A percentile compares a stretch with the other conserved stretches of the same genome.
Conservation (phyloP, 208 protist genomes). For the Endotrypanum monterogeii region DNA sequence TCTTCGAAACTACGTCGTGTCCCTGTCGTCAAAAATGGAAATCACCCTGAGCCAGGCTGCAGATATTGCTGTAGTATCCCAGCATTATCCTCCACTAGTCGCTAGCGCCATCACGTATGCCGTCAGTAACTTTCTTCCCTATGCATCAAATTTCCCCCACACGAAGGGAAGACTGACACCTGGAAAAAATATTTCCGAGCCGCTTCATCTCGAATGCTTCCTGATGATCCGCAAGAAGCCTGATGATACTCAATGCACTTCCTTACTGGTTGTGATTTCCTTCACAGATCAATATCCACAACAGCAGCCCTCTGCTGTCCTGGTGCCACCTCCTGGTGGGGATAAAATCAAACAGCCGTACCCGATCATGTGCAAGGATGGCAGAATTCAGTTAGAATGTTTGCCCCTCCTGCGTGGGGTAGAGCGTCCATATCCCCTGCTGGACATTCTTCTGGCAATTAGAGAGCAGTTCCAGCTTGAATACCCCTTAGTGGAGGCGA, state of each 20-base stretch:
- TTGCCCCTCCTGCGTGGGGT: slow-evolving; percentile 54
- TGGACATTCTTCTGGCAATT: slow-evolving; percentile 69
- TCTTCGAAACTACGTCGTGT: not conserved
- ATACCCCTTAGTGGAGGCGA: slow-evolving; percentile 46
- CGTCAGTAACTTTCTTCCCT: slow-evolving; percentile 55
- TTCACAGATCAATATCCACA: slow-evolving; percentile 41
- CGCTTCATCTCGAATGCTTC: slow-evolving; percentile 32
- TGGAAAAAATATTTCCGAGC: slow-evolving; percentile 18
- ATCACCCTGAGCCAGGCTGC: slow-evolving; percentile 30
- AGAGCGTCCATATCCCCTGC: slow-evolving; percentile 55
- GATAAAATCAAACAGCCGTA: slow-evolving; percentile 52
- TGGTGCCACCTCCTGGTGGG: slow-evolving; percentile 27
- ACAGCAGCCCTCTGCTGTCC: slow-evolving; percentile 25
- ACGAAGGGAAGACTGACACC: slow-evolving; percentile 29
- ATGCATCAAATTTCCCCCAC: slow-evolving; percentile 54
- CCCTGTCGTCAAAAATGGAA: slow-evolving; percentile 12
- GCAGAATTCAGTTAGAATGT: slow-evolving; percentile 50
- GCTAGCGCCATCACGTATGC: slow-evolving; percentile 46
- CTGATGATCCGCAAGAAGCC: slow-evolving; percentile 21
- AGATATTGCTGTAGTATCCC: slow-evolving; percentile 27
- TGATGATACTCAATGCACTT: slow-evolving; percentile 3
- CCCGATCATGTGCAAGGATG: slow-evolving; percentile 47
- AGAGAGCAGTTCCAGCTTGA: slow-evolving; percentile 75
- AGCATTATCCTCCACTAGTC: slow-evolving; percentile 28
- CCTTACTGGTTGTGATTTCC: slow-evolving; percentile 33